These are phyloP conservation scores for Maudiozyma pseudohumilis DNA, from an alignment of 805 yeast genomes.

Conservation along the genomic window DNA sequence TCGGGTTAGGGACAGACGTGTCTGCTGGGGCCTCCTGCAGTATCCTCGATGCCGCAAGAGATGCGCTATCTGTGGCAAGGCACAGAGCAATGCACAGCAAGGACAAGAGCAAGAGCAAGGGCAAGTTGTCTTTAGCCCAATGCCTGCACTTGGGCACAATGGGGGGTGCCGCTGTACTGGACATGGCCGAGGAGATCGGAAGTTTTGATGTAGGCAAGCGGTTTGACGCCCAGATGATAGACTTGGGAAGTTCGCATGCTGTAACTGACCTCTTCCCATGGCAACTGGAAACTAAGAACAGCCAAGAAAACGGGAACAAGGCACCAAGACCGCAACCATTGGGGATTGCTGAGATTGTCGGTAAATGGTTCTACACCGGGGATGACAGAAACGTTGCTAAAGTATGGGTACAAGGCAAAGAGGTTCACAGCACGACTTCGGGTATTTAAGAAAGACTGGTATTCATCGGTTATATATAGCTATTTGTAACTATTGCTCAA, in stretches of 20 bases:
- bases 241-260: conserved; percentile 43
- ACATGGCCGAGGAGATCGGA: conserved; percentile 50
- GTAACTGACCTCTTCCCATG: conserved; percentile 68
- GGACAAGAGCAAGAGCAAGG: conserved; percentile 28
- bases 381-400: conserved; percentile 79
- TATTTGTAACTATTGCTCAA: no score
- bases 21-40: conserved; percentile 70
- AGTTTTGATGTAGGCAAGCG: conserved; percentile 65
- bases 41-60: conserved; percentile 54
- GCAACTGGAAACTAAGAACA: conserved; percentile 33
- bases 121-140: conserved; percentile 53
- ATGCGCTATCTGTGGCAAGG: conserved; percentile 62
- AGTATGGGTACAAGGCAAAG: conserved; percentile 74
- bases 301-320: neutral
- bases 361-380: conserved; percentile 89
- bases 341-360: conserved; percentile 40
- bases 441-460: no score
- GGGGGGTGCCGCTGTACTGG: conserved; percentile 80
- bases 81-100: conserved; percentile 52
- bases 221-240: conserved; percentile 77
- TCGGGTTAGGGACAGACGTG: conserved; percentile 72
- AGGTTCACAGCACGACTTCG: no score
- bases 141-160: conserved; percentile 73
- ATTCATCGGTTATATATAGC: no score
- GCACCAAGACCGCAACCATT: no score